These are phyloP conservation scores for Cryptococcus maquisensis DNA, from an alignment of 1,284 basidiomycete genomes.

Conservation along the genomic window DNA sequence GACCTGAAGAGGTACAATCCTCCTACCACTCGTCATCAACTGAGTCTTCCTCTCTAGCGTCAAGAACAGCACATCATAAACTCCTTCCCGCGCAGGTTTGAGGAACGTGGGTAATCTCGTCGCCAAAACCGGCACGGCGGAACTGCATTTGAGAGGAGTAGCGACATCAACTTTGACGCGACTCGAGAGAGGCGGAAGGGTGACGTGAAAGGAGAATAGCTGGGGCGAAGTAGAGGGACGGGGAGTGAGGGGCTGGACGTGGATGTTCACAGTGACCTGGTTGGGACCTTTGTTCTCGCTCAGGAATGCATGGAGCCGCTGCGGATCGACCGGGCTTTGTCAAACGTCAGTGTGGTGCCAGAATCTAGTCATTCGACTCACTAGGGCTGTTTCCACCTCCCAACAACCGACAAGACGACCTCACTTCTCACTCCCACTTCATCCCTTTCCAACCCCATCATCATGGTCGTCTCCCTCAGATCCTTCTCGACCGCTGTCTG, in stretches of 20 bases:
- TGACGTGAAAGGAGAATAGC: constrained; percentile 53
- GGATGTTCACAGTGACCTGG: constrained; percentile 43
- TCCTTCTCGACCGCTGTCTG: constrained; percentile 58
- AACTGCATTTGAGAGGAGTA: constrained; percentile 31
- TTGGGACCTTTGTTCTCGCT: constrained; percentile 29
- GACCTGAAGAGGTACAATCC: constrained; percentile 47
- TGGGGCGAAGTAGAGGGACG: constrained; percentile 50
- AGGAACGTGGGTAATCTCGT: constrained; percentile 58
- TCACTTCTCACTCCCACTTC: constrained; percentile 35
- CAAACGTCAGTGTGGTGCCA: neutral
- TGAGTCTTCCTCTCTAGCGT: constrained; percentile 53
- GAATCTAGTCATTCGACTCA: constrained; percentile 20
- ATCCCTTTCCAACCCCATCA: constrained; percentile 41
- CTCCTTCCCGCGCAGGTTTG: constrained; percentile 57
- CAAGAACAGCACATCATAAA: constrained; percentile 66
- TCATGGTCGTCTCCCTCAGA: constrained; percentile 48
- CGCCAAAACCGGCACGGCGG: constrained; percentile 58
- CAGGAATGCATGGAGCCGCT: constrained; percentile 39
- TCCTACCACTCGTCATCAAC: constrained; percentile 60
- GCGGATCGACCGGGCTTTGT: constrained; percentile 41
- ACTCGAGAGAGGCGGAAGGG: constrained; percentile 49
- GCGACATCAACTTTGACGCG: constrained; percentile 30
- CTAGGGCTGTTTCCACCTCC: constrained; percentile 31
- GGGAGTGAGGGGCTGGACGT: constrained; percentile 49
- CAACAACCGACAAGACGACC: constrained; percentile 36